Conservation (phyloP, 805 yeast species). For the Lipomyces spencermartinsiae region DNA sequence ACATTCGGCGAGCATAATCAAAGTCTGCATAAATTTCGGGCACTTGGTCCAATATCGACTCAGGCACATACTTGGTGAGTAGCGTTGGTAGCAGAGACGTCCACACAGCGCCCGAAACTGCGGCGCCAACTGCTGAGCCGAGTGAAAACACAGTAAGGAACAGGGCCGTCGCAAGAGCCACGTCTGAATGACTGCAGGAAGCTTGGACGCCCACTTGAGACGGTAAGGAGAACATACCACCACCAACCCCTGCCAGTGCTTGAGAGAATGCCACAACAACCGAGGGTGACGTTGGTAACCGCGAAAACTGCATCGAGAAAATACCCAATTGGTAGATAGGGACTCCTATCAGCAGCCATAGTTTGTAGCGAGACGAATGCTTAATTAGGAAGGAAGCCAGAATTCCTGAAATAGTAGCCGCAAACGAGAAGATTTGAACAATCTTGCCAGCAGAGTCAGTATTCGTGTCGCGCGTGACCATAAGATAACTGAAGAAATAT, state of each 20-base stretch:
- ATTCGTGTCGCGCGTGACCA: slow-evolving; percentile 58
- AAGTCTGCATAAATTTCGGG: slow-evolving; percentile 33
- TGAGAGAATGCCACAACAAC: slow-evolving; percentile 65
- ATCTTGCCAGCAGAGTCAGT: slow-evolving; percentile 65
- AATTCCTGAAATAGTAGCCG: slow-evolving; percentile 62
- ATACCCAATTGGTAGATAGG: slow-evolving; percentile 59
- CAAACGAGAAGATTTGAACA: slow-evolving; percentile 62
- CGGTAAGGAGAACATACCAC: slow-evolving; percentile 65
- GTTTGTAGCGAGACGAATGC: slow-evolving; percentile 56
- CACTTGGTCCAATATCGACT: slow-evolving; percentile 43
- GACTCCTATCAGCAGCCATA: slow-evolving; percentile 61
- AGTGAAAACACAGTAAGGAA: slow-evolving; percentile 61
- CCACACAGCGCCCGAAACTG: slow-evolving; percentile 71
- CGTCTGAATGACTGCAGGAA: slow-evolving; percentile 55
- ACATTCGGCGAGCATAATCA: slow-evolving; percentile 30
- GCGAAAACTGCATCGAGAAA: slow-evolving; percentile 58
- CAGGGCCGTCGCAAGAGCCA: slow-evolving; percentile 62
- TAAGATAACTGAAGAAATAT: slow-evolving; percentile 64
- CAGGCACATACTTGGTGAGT: slow-evolving; percentile 47
- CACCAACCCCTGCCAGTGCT: slow-evolving; percentile 63
- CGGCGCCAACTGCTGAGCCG: slow-evolving; percentile 64
- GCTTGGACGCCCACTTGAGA: slow-evolving; percentile 60
- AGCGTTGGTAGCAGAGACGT: slow-evolving; percentile 56
- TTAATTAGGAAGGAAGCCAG: slow-evolving; percentile 58
- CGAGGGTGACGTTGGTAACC: slow-evolving; percentile 53